Conservation (phyloP, 1,139 yeast genomes). For the Diutina neorugosa region DNA sequence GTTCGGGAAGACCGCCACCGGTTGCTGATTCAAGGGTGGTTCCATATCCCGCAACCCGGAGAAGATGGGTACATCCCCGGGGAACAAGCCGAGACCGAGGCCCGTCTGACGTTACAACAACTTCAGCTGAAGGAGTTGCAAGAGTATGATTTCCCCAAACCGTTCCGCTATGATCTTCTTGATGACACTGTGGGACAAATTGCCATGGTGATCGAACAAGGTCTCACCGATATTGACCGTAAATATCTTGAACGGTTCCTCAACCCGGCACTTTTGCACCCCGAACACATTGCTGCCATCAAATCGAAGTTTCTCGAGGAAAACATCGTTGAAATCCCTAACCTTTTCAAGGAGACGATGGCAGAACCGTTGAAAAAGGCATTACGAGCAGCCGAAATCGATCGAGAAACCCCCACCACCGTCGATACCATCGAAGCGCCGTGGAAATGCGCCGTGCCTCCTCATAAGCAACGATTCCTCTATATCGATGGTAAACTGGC, state of each 20-base stretch:
- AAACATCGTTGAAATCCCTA: slow-evolving; percentile 56
- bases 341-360: slow-evolving; percentile 48
- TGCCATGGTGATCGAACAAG: slow-evolving; percentile 12
- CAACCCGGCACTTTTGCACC: slow-evolving; percentile 41
- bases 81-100: slow-evolving; percentile 67
- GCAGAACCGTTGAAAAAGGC: slow-evolving; percentile 33
- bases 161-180: slow-evolving; percentile 23
- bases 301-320: slow-evolving; percentile 46
- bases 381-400: slow-evolving; percentile 43
- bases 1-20: slow-evolving; percentile 85
- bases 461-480: slow-evolving; percentile 82
- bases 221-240: slow-evolving; percentile 24
- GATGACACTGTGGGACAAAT: slow-evolving; percentile 15
- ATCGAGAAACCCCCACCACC: slow-evolving; percentile 43
- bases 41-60: slow-evolving; percentile 89
- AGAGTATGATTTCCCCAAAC: slow-evolving; percentile 74
- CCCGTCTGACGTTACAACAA: slow-evolving; percentile 69
- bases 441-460: slow-evolving; percentile 90
- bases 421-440: slow-evolving; percentile 51
- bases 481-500: slow-evolving; percentile 60
- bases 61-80: slow-evolving; percentile 77
- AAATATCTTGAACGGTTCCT: slow-evolving; percentile 39
- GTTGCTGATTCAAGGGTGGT: slow-evolving; percentile 95
- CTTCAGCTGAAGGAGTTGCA: slow-evolving; percentile 65
- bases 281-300: slow-evolving; percentile 28